Percentiles rank a stretch among this genome's conserved stretches.
phyloP scores from a whole-genome alignment of 352 stramenopile genomes.

The Globisporangium echinulatum region DNA sequence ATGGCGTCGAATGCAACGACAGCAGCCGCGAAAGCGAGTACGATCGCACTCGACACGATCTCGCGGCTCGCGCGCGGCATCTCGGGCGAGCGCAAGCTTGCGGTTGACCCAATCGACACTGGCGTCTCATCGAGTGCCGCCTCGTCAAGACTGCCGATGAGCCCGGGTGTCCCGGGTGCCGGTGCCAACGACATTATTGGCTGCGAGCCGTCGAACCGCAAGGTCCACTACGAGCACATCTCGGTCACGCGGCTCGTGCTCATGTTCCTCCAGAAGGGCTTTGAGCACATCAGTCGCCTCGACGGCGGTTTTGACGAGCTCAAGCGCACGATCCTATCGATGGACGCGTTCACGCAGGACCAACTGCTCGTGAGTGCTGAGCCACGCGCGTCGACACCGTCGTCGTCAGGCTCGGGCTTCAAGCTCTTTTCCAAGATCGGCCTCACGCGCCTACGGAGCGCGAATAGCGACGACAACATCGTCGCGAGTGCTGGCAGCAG shows the following conservation, averaged over 20 bases:
- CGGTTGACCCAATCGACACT: neutral
- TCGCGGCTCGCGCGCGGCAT: conserved; percentile 45
- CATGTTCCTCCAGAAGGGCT: conserved; percentile 84
- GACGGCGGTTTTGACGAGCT: conserved; percentile 80
- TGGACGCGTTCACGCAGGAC: conserved; percentile 63
- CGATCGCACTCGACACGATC: conserved; percentile 44
- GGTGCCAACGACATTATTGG: conserved; percentile 8
- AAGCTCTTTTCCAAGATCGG: conserved; percentile 51
- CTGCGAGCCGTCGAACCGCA: conserved; percentile 13
- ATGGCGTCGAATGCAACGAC: conserved; percentile 1
- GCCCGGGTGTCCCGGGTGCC: neutral
- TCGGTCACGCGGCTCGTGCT: conserved; percentile 73
- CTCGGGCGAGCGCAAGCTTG: conserved; percentile 39
- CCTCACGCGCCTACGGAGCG: conserved; percentile 24
- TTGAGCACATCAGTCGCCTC: conserved; percentile 80
- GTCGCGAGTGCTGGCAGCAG: neutral
- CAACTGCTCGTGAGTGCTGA: conserved; percentile 54
- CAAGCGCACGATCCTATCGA: conserved; percentile 51
- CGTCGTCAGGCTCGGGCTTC: conserved; percentile 17
- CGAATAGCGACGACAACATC: conserved; percentile 29
- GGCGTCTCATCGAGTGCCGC: neutral
- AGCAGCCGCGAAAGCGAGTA: conserved; percentile 17
- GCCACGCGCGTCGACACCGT: conserved; percentile 1
- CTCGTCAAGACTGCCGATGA: neutral
- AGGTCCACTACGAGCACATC: conserved; percentile 46